Conservation (phyloP, 139 green algal species). For the Coelastrella sp. region DNA sequence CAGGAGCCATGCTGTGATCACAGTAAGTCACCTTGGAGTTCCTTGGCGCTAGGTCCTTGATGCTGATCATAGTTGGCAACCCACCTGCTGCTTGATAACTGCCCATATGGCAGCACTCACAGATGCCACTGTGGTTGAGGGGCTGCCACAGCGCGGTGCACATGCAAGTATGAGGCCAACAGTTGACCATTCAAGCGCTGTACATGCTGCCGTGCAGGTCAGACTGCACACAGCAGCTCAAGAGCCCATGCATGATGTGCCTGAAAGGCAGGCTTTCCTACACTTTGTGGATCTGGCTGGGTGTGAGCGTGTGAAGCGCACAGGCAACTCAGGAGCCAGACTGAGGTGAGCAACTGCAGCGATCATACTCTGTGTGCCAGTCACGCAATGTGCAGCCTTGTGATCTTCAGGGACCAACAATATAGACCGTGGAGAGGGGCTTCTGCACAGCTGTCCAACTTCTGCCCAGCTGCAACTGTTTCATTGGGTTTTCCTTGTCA, state of each 20-base stretch:
- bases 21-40: slow-evolving; percentile 47
- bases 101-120: not conserved
- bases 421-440: too few species aligned
- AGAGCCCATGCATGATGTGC: not conserved
- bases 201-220: not conserved
- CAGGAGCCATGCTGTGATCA: slow-evolving; percentile 86
- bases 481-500: not conserved
- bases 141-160: too few species aligned
- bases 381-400: too few species aligned
- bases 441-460: too few species aligned
- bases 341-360: slow-evolving; percentile 66
- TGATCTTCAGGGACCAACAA: too few species aligned
- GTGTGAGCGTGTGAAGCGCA: slow-evolving; percentile 76
- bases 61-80: too few species aligned
- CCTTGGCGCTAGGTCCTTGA: not conserved
- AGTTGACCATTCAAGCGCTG: not conserved
- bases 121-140: not conserved
- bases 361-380: not conserved
- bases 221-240: not conserved
- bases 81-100: not conserved
- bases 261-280: slow-evolving; percentile 57
- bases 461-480: too few species aligned
- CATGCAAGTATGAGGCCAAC: too few species aligned
- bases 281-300: slow-evolving; percentile 91
- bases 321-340: slow-evolving; percentile 74